Conservation (phyloP, 1,139 yeast genomes). For the Geotrichum cucujoidarum region DNA sequence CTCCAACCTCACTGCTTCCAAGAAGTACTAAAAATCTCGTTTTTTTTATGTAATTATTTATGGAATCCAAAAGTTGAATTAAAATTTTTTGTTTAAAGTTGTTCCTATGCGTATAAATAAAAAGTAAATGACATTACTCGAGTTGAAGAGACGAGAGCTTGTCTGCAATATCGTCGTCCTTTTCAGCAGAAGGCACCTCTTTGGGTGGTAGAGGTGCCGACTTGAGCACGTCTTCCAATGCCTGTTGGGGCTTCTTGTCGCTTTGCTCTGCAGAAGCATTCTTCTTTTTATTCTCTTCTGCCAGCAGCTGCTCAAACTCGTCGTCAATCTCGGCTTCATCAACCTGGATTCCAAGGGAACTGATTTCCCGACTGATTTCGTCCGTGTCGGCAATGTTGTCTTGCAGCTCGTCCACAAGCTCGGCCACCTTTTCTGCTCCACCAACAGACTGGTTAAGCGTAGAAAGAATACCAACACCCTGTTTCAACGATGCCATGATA, state of each 20-base stretch:
- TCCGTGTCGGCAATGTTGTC: slow-evolving; percentile 36
- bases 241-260: not conserved
- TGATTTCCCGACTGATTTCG: slow-evolving; percentile 33
- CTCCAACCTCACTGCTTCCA: slow-evolving; percentile 38
- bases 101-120: not conserved
- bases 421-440: slow-evolving; percentile 37
- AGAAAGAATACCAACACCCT: slow-evolving; percentile 32
- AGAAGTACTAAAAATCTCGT: slow-evolving; percentile 20
- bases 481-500: slow-evolving; percentile 31
- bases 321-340: slow-evolving; percentile 32
- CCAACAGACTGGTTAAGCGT: slow-evolving; percentile 34
- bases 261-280: not conserved
- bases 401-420: slow-evolving; percentile 35
- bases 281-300: slow-evolving; percentile 19
- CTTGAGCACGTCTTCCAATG: slow-evolving; percentile 6
- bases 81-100: not conserved
- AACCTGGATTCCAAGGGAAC: slow-evolving; percentile 23
- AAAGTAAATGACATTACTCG: slow-evolving; percentile 1
- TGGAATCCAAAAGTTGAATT: not conserved
- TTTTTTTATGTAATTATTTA: slow-evolving; percentile 3
- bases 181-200: not conserved
- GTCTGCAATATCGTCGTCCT: slow-evolving; percentile 6
- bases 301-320: slow-evolving; percentile 28
- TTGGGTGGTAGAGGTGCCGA: slow-evolving; percentile 11
- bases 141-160: slow-evolving; percentile 9